A percentile compares a stretch with the other conserved stretches of the same genome.
These are phyloP conservation scores for Mycena albidolilacea DNA, from an alignment of 768 basidiomycete species.

Conservation along the genomic window DNA sequence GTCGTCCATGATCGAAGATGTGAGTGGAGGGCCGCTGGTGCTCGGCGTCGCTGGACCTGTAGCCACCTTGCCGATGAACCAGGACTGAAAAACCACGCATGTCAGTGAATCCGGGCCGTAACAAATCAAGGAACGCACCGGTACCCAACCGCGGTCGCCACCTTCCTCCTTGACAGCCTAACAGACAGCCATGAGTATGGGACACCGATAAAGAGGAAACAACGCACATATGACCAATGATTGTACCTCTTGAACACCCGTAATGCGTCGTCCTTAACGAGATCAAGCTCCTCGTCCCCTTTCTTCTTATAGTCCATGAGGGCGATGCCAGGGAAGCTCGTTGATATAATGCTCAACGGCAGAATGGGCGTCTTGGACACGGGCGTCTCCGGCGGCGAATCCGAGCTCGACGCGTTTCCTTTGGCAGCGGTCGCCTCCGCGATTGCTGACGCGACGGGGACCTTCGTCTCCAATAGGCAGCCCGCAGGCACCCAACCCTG, in stretches of 20 bases:
- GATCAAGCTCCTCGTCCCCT: slow-evolving; percentile 92
- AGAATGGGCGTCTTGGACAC: slow-evolving; percentile 84
- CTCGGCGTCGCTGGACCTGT: slow-evolving; percentile 62
- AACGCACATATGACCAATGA: slow-evolving; percentile 92
- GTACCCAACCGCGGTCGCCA: slow-evolving; percentile 97
- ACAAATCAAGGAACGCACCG: slow-evolving; percentile 62
- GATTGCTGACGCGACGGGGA: slow-evolving; percentile 91
- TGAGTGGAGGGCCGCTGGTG: slow-evolving; percentile 48
- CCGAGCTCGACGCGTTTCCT: slow-evolving; percentile 48
- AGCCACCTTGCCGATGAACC: slow-evolving; percentile 93
- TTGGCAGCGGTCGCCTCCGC: slow-evolving; percentile 82
- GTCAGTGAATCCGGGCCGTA: slow-evolving; percentile 15
- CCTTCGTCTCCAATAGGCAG: slow-evolving; percentile 93
- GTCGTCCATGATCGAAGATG: slow-evolving; percentile 53
- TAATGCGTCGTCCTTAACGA: slow-evolving; percentile 90
- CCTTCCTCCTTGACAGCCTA: slow-evolving; percentile 95
- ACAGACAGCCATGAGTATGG: slow-evolving; percentile 33
- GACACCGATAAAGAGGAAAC: slow-evolving; percentile 20
- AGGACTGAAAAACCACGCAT: slow-evolving; percentile 66
- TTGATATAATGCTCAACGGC: slow-evolving; percentile 94
- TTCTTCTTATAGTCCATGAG: slow-evolving; percentile 97
- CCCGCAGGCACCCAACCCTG: slow-evolving; percentile 99
- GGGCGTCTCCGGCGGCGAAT: slow-evolving; percentile 56
- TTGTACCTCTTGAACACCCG: slow-evolving; percentile 98
- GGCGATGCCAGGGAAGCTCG: slow-evolving; percentile 96